These are phyloP conservation scores for Aspergillus candidus DNA, from an alignment of 2,329 filamentous ascomycete genomes.

Conservation along the genomic window DNA sequence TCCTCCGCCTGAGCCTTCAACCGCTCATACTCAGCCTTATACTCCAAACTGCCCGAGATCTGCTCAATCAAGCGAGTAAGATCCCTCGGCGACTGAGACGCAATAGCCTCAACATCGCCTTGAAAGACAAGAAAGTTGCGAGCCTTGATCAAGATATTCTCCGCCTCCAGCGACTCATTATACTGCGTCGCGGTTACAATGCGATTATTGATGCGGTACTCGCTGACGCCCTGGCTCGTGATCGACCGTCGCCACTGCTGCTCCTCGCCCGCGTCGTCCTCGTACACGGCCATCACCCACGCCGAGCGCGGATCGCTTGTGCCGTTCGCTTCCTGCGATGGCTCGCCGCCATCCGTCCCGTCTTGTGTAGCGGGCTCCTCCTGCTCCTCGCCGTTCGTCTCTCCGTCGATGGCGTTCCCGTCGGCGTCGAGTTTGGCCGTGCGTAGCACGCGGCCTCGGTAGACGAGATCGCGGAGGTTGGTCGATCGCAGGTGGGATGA, in stretches of 20 bases:
- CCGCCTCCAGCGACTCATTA: constrained; percentile 82
- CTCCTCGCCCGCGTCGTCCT: constrained; percentile 91
- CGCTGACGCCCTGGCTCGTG: constrained; percentile 78
- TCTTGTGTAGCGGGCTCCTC: constrained; percentile 40
- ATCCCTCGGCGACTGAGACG: constrained; percentile 88
- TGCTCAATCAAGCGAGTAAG: constrained; percentile 92
- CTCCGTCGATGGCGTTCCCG: constrained; percentile 60
- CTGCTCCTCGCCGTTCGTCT: constrained; percentile 52
- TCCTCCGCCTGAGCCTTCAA: constrained; percentile 82
- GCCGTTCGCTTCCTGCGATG: constrained; percentile 53
- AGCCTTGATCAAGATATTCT: constrained; percentile 97
- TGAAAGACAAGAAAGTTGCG: constrained; percentile 98
- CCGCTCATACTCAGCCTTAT: constrained; percentile 87
- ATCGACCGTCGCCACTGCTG: constrained; percentile 95
- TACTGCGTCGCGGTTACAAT: constrained; percentile 85
- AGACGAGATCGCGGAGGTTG: constrained; percentile 89
- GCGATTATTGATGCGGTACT: constrained; percentile 94
- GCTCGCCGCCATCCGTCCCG: constrained; percentile 51
- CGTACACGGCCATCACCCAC: constrained; percentile 99
- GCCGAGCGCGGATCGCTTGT: constrained; percentile 80
- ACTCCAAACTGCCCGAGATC: constrained; percentile 91
- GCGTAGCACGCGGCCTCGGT: constrained; percentile 87
- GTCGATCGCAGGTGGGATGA: constrained; percentile 95
- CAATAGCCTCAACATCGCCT: constrained; percentile 94
- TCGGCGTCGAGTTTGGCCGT: constrained; percentile 90